Percentiles rank a stretch among this genome's conserved stretches.
Conservation (phyloP, 305 asterid species). For the Caryopteris hybrid region DNA sequence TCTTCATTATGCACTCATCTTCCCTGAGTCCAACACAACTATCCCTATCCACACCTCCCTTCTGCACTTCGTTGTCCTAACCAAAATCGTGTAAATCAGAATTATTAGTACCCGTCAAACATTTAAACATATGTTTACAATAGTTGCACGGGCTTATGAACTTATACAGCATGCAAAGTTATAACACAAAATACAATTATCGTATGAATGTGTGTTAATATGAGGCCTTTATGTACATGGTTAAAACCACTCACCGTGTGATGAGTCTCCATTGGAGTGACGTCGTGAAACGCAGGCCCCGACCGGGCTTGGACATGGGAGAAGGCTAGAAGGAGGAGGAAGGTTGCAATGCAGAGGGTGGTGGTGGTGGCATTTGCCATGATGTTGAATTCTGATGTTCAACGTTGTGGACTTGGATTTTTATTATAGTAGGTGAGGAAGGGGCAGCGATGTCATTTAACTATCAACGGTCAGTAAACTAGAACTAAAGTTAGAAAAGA, state of each 20-base stretch:
- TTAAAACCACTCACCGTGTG: slow-evolving; percentile 18
- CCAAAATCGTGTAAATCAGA: not conserved
- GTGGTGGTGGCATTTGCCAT: slow-evolving; percentile 39
- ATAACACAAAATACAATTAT: not conserved
- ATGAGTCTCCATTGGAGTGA: slow-evolving; percentile 50
- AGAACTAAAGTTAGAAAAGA: slow-evolving; percentile 7
- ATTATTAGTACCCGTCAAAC: not conserved
- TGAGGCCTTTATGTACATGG: not conserved
- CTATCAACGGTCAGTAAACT: not conserved
- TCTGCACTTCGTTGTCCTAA: slow-evolving; percentile 26
- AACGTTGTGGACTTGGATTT: not conserved
- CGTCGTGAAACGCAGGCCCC: slow-evolving; percentile 31
- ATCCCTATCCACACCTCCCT: slow-evolving; percentile 21
- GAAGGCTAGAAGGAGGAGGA: slow-evolving; percentile 34
- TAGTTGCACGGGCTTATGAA: too few species aligned
- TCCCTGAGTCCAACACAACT: slow-evolving; percentile 47
- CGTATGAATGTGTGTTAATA: not conserved
- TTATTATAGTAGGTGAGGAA: slow-evolving; percentile 15
- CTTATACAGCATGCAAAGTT: too few species aligned
- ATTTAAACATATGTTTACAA: too few species aligned
- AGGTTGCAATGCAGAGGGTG: slow-evolving; percentile 31
- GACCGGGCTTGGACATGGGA: slow-evolving; percentile 35
- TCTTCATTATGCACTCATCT: slow-evolving; percentile 63
- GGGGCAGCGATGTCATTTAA: not conserved
- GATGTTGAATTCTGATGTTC: not conserved